Evolutionary conservation across 192 early-diverging fungal species (phyloP).

Genomic region (Entomortierella beljakovae): DNA sequence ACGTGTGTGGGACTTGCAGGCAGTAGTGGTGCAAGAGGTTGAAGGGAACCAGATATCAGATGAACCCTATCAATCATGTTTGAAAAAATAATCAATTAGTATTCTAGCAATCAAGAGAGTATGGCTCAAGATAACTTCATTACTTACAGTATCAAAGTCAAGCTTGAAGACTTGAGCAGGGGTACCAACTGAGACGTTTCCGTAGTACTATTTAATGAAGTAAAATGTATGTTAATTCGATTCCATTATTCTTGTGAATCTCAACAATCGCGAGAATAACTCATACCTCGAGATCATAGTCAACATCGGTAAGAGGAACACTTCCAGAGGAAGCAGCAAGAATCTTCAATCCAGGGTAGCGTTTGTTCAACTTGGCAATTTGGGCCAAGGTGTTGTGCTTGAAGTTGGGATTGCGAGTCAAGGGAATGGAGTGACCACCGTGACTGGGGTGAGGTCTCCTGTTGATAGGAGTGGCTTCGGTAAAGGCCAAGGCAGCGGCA

Average conservation of each 20-base stretch:
- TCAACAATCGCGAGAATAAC: neutral
- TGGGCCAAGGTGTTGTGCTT: conserved; percentile 26
- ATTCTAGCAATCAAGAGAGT: too few relatives aligned
- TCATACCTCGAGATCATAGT: conserved; percentile 65
- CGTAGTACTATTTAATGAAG: conserved; percentile 72
- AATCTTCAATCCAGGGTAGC: conserved; percentile 10
- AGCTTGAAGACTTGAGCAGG: conserved; percentile 72
- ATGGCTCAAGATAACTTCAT: neutral
- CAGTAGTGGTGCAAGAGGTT: conserved; percentile 56
- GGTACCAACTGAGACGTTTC: conserved; percentile 69
- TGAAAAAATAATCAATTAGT: neutral
- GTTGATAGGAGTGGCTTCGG: conserved; percentile 12
- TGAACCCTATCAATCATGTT: conserved; percentile 42
- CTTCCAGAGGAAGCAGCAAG: conserved; percentile 7
- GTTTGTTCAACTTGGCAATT: conserved; percentile 15
- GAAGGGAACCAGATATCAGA: conserved; percentile 73
- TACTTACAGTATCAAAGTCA: conserved; percentile 34
- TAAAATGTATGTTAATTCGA: conserved; percentile 53
- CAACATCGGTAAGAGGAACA: conserved; percentile 15
- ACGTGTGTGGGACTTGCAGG: conserved; percentile 59
- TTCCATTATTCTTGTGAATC: too few relatives aligned
- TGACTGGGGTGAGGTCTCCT: neutral
- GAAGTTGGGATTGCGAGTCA: conserved; percentile 8
- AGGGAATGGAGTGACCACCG: neutral
- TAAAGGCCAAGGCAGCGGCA: conserved; percentile 16